Conservation (phyloP, 106 monocot genomes). For the Platanthera zijinensis region DNA sequence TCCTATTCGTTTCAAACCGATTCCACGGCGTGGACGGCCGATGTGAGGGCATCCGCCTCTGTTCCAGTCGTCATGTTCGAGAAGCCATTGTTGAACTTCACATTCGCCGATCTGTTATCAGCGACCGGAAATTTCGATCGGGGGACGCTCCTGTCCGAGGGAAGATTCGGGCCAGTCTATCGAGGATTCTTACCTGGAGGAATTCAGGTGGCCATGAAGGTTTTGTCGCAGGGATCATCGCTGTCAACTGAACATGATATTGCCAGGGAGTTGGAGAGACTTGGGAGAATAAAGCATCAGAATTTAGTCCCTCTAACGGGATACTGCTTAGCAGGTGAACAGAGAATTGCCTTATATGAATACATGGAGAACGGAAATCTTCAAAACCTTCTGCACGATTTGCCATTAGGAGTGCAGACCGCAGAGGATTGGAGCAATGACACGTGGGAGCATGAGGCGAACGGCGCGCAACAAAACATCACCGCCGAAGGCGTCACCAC, state of each 20-base stretch:
- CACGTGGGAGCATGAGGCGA: conserved; percentile 50
- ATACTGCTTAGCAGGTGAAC: conserved; percentile 79
- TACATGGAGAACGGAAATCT: conserved; percentile 95
- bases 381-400: conserved; percentile 65
- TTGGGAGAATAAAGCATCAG: conserved; percentile 69
- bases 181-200: conserved; percentile 60
- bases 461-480: conserved; percentile 32
- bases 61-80: conserved; percentile 88
- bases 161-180: conserved; percentile 68
- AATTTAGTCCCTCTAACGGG: conserved; percentile 81
- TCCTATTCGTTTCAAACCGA: conserved; percentile 72
- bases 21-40: conserved; percentile 67
- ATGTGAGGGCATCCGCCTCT: conserved; percentile 55
- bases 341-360: conserved; percentile 75
- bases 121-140: conserved; percentile 70
- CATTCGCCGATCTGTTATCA: conserved; percentile 65
- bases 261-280: conserved; percentile 62
- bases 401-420: conserved; percentile 52
- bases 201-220: conserved; percentile 63
- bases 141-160: conserved; percentile 65
- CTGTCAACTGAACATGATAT: conserved; percentile 43
- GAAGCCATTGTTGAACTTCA: conserved; percentile 74
- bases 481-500: conserved; percentile 46
- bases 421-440: conserved; percentile 64
- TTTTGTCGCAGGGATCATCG: conserved; percentile 42